Evolutionary conservation across 768 basidiomycete genomes (phyloP).

Genomic region (Auriscalpium vulgare): DNA sequence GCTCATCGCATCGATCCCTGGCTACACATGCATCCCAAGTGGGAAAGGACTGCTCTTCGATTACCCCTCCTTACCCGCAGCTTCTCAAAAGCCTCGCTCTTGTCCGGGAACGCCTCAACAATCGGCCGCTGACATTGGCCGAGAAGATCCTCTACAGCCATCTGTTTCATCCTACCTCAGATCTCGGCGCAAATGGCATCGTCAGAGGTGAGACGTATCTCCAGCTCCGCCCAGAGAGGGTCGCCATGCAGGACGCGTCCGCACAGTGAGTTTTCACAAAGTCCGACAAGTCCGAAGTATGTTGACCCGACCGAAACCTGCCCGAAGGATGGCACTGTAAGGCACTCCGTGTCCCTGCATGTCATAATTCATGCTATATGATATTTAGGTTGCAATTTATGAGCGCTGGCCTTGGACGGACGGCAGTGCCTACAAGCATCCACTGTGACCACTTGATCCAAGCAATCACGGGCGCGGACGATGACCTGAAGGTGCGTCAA

Average conservation of each 20-base stretch:
- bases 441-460: slow-evolving; percentile 99
- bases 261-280: slow-evolving; percentile 56
- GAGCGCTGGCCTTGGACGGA: slow-evolving; percentile 82
- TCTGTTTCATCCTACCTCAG: slow-evolving; percentile 54
- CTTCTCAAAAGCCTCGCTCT: slow-evolving; percentile 63
- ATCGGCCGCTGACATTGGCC: slow-evolving; percentile 82
- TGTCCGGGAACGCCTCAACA: slow-evolving; percentile 60
- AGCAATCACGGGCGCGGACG: slow-evolving; percentile 79
- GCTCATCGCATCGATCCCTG: slow-evolving; percentile 15
- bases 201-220: slow-evolving; percentile 85
- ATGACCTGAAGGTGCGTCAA: slow-evolving; percentile 65
- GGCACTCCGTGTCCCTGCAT: slow-evolving; percentile 15
- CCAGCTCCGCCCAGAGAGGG: slow-evolving; percentile 84
- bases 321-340: slow-evolving; percentile 73
- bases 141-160: slow-evolving; percentile 98
- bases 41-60: slow-evolving; percentile 56
- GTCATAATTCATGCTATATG: slow-evolving; percentile 2
- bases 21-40: slow-evolving; percentile 32
- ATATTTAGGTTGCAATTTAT: slow-evolving; percentile 84
- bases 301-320: too few species aligned
- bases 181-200: slow-evolving; percentile 56
- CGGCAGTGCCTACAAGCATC: slow-evolving; percentile 85
- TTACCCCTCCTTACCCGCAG: slow-evolving; percentile 77
- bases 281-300: too few species aligned
- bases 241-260: slow-evolving; percentile 95